These are phyloP conservation scores for Microglena sp. DNA, from an alignment of 139 green algal genomes.

Conservation along the genomic window DNA sequence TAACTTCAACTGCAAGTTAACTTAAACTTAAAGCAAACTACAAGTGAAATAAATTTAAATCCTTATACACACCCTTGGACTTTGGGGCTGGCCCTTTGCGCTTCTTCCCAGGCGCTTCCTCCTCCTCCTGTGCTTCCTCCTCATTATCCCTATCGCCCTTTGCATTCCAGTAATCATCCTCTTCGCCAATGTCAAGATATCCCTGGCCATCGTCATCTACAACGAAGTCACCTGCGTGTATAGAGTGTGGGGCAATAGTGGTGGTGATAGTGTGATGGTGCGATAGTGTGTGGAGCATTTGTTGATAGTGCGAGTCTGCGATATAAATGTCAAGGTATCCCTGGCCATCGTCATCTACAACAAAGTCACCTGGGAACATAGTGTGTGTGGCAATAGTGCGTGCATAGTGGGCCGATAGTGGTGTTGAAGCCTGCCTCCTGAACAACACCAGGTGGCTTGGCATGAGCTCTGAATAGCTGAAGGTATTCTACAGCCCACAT, in stretches of 20 bases:
- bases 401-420: no score
- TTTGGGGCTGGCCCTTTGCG: background rate
- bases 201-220: constrained; percentile 65
- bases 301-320: background rate
- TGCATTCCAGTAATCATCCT: constrained; percentile 68
- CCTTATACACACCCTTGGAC: background rate
- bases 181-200: constrained; percentile 75
- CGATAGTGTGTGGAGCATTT: background rate
- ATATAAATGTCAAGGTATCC: constrained; percentile 51
- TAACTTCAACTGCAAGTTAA: no score
- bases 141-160: constrained; percentile 19
- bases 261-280: background rate
- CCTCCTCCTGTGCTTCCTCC: constrained; percentile 16
- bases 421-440: background rate
- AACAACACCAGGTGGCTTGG: background rate
- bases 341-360: constrained; percentile 67
- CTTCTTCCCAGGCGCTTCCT: constrained; percentile 13
- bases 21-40: no score
- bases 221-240: constrained; percentile 62
- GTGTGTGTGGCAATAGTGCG: no score
- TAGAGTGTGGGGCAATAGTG: no score
- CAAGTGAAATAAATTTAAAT: background rate
- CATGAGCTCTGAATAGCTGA: background rate
- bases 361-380: constrained; percentile 59
- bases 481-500: no score